Evolutionary conservation across 1,284 basidiomycete species (phyloP), one percentile per base, ranked within the genome.

Genomic region (Ceratobasidium sp.): DNA sequence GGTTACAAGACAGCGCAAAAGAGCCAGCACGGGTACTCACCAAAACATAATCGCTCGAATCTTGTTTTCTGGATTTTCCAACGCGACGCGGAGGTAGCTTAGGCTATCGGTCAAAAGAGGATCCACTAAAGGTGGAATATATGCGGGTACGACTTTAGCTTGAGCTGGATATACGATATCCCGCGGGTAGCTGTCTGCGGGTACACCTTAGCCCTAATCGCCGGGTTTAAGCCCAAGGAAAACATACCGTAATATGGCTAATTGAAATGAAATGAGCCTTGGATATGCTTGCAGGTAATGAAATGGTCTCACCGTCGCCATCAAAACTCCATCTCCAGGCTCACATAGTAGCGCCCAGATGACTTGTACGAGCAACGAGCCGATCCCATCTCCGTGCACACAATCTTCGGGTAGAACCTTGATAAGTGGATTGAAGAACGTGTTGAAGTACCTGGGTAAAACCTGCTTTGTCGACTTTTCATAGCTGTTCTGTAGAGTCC

Each of bases 201-300:
- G n/a, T 27, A 14, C 7, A 30, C 14, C 20, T 48, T n/a, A 38
- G 67, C 16, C 20, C 18, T 18, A 44, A 12, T 33, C 30, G 4
- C 7, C 18, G 10, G 10, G 8, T 33, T 12, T 3, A 54, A 27
- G 46, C 12, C 14, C 27, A 30, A 10, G 18, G 33, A 12, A 12
- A 27, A 46, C 52, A 23, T 65, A 76, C 73, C 62, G 33, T 76
- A 76, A 66, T 76, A 76, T 16, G 73, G 73, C 73, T 76, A 46
- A 8, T 30, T 30, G 27, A 30, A 30, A 30, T 30, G 27, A 30
- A 30, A 30, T 30, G 27, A 30, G 27, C 27, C 27, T 30, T 30
- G 27, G 27, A 30, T 30, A 30, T 30, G 27, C 27, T 30, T 30
- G 27, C 27, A 27, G 20, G n/a, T 23, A 23, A 20, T 7, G 16